Evolutionary conservation across 1,284 basidiomycete species (phyloP).

Genomic region (Trametes pubescens): DNA sequence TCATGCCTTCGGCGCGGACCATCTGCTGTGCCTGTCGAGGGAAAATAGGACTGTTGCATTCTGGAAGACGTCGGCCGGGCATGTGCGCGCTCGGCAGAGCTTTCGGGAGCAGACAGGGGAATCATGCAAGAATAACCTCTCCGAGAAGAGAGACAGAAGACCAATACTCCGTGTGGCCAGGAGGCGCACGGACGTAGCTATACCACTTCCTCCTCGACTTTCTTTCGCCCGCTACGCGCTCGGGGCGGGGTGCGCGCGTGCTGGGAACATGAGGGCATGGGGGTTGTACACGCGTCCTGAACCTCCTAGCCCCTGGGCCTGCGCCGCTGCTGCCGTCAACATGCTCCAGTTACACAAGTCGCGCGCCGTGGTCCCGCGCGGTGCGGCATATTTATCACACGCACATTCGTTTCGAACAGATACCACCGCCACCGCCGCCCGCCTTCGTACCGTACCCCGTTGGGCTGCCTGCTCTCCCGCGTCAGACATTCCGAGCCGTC

Average conservation of each 20-base stretch:
- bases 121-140: conserved; percentile 13
- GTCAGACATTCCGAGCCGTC: background rate
- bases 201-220: conserved; percentile 28
- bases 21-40: background rate
- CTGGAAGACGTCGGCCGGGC: conserved; percentile 4
- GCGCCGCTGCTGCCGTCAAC: background rate
- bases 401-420: background rate
- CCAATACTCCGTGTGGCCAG: conserved; percentile 22
- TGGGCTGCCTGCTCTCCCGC: background rate
- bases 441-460: background rate
- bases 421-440: conserved; percentile 1
- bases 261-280: background rate
- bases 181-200: conserved; percentile 28
- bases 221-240: conserved; percentile 12
- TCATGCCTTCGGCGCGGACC: background rate
- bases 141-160: conserved; percentile 2
- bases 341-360: background rate
- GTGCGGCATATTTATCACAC: background rate
- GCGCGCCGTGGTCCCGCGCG: background rate
- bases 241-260: background rate
- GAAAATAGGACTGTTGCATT: background rate
- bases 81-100: background rate
- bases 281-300: background rate
- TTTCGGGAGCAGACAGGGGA: conserved; percentile 11
- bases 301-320: background rate